Conservation (phyloP, 2,329 filamentous ascomycete species). For the Alternaria burnsii region DNA sequence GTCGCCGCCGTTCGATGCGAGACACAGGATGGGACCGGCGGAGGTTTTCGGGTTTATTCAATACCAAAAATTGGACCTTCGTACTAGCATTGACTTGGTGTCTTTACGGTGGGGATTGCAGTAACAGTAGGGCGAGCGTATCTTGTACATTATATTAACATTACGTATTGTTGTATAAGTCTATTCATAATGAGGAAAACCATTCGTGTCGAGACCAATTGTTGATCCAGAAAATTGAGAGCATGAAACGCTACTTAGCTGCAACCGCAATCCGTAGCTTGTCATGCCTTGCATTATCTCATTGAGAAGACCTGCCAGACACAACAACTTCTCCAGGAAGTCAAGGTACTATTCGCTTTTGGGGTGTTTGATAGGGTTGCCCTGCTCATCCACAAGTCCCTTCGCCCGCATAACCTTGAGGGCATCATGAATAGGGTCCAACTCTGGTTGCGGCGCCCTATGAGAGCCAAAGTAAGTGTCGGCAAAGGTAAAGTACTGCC, state of each 20-base stretch:
- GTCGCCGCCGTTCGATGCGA: background rate
- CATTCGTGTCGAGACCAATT: background rate
- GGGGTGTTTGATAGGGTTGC: slow-evolving; percentile 9
- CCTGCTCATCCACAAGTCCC: slow-evolving; percentile 12
- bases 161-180: background rate
- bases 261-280: background rate
- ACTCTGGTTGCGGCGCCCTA: slow-evolving; percentile 7
- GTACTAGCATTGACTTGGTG: background rate
- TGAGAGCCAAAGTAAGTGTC: slow-evolving; percentile 15
- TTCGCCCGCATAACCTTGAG: slow-evolving; percentile 17
- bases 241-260: background rate
- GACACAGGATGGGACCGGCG: background rate
- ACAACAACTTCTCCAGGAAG: slow-evolving; percentile 3
- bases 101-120: background rate
- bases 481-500: slow-evolving; percentile 15
- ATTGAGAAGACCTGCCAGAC: background rate
- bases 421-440: slow-evolving; percentile 16
- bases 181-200: background rate
- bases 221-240: background rate
- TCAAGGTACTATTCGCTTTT: slow-evolving; percentile 9
- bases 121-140: background rate
- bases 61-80: background rate
- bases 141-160: slow-evolving; percentile 5
- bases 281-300: slow-evolving; percentile 2
- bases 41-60: background rate